Percentiles rank a stretch among this genome's conserved stretches.
These are phyloP conservation scores for Candida parachauliodes DNA, from an alignment of 805 yeast genomes.

Conservation along the genomic window DNA sequence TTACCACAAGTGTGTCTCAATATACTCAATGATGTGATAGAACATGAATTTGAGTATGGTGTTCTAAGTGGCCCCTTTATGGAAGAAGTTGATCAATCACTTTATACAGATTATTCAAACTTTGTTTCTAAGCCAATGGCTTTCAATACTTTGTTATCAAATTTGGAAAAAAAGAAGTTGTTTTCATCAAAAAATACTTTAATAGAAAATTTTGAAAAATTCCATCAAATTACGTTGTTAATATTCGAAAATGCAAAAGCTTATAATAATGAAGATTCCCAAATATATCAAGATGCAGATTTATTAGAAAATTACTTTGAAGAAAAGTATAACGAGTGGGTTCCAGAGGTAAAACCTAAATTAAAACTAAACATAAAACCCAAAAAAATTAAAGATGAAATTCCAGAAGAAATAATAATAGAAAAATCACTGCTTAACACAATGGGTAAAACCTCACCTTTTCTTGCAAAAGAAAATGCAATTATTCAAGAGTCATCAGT, in stretches of 20 bases:
- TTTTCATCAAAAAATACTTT: slow-evolving; percentile 19
- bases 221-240: slow-evolving; percentile 53
- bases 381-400: slow-evolving; percentile 12
- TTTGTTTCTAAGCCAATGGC: slow-evolving; percentile 74
- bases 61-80: slow-evolving; percentile 66
- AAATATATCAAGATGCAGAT: slow-evolving; percentile 68
- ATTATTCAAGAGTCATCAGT: slow-evolving; percentile 36
- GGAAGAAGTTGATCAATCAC: slow-evolving; percentile 65
- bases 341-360: slow-evolving; percentile 19
- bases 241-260: slow-evolving; percentile 77
- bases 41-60: slow-evolving; percentile 47
- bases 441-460: slow-evolving; percentile 27
- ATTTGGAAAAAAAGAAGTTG: slow-evolving; percentile 49
- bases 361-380: slow-evolving; percentile 23
- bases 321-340: slow-evolving; percentile 31
- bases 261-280: slow-evolving; percentile 72
- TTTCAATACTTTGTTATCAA: slow-evolving; percentile 52
- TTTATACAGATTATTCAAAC: slow-evolving; percentile 78
- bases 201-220: slow-evolving; percentile 51
- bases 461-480: slow-evolving; percentile 25
- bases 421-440: slow-evolving; percentile 13
- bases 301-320: slow-evolving; percentile 54
- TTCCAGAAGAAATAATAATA: slow-evolving; percentile 9
- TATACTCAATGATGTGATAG: slow-evolving; percentile 38
- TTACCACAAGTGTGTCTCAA: slow-evolving; percentile 19